Conservation (phyloP, 1,284 basidiomycete species). For the Porogramme epimiltina region DNA sequence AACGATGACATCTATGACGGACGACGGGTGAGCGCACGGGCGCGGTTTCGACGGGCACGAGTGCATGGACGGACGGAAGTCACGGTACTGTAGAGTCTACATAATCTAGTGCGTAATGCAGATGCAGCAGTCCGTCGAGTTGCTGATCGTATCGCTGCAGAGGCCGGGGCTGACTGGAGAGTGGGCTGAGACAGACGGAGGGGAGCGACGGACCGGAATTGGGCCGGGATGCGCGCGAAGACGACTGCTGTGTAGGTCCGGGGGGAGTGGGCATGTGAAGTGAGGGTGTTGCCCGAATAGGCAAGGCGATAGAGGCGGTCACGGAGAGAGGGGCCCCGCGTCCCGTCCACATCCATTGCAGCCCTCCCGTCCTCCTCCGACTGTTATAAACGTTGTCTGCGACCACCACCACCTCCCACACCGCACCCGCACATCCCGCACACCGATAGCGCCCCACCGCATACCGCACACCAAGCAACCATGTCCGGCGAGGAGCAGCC, state of each 20-base stretch:
- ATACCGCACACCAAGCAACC: slow-evolving; percentile 9
- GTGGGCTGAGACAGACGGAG: background rate
- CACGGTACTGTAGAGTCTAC: slow-evolving; percentile 18
- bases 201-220: slow-evolving; percentile 3
- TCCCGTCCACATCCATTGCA: slow-evolving; percentile 14
- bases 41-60: background rate
- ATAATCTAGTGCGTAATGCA: slow-evolving; percentile 18
- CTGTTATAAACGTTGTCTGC: slow-evolving; percentile 17
- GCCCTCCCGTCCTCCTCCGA: slow-evolving; percentile 13
- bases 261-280: slow-evolving; percentile 23
- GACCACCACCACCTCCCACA: slow-evolving; percentile 14
- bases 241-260: slow-evolving; percentile 4
- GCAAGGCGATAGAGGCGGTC: slow-evolving; percentile 11
- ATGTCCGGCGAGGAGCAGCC: slow-evolving; percentile 72
- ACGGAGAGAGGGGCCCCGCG: slow-evolving; percentile 21
- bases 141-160: too few species aligned
- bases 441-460: slow-evolving; percentile 1
- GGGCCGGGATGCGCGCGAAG: background rate
- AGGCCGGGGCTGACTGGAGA: background rate
- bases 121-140: background rate
- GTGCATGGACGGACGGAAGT: background rate
- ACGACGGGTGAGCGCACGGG: background rate
- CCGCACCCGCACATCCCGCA: background rate
- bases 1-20: slow-evolving; percentile 42
- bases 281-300: slow-evolving; percentile 17